Evolutionary conservation across 2,329 filamentous ascomycete genomes (phyloP).

Genomic region (Sporothrix luriei): DNA sequence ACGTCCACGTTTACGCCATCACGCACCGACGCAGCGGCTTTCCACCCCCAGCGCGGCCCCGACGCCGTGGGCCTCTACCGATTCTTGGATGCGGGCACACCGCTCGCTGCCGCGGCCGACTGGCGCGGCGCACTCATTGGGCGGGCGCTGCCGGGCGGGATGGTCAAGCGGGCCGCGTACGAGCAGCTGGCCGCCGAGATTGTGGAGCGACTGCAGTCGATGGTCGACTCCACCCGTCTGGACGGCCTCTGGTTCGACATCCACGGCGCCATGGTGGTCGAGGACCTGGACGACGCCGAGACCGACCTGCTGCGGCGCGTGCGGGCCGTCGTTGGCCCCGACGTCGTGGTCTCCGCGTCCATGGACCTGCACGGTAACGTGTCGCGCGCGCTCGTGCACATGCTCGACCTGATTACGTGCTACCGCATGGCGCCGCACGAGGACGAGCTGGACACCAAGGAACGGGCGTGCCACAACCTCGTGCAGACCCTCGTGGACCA

Average conservation of each 20-base stretch:
- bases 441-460: conserved; percentile 54
- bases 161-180: conserved; percentile 51
- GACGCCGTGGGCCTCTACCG: conserved; percentile 51
- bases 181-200: conserved; percentile 50
- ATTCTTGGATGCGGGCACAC: conserved; percentile 49
- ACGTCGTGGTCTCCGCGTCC: conserved; percentile 54
- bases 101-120: conserved; percentile 48
- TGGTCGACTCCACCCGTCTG: conserved; percentile 42
- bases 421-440: conserved; percentile 58
- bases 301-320: conserved; percentile 52
- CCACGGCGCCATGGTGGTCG: conserved; percentile 59
- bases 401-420: conserved; percentile 56
- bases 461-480: conserved; percentile 55
- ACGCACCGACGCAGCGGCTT: conserved; percentile 52
- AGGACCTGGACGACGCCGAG: conserved; percentile 53
- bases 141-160: conserved; percentile 54
- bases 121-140: conserved; percentile 58
- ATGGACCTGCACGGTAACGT: conserved; percentile 62
- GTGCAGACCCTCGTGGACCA: conserved; percentile 44
- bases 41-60: conserved; percentile 50
- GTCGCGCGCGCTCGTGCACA: conserved; percentile 52
- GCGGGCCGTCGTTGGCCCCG: conserved; percentile 49
- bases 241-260: conserved; percentile 60
- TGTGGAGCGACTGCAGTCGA: conserved; percentile 44
- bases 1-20: conserved; percentile 57